phyloP scores from a whole-genome alignment of 108 stramenopile species.

The Skeletonema marinoi region DNA sequence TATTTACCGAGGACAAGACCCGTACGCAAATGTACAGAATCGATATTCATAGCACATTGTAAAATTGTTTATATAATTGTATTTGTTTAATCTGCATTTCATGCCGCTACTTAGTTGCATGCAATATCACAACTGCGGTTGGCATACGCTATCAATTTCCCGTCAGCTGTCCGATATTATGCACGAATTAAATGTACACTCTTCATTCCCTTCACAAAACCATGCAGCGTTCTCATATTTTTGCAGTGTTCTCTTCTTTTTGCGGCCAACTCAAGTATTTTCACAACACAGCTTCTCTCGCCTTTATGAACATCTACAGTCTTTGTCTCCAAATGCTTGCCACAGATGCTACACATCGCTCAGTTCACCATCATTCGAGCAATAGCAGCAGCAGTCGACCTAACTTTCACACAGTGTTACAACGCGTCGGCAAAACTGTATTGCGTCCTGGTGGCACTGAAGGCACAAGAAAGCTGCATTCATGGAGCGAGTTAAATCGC shows the following conservation, averaged over 20 bases:
- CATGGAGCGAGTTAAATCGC: not conserved
- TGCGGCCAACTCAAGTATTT: too few species aligned
- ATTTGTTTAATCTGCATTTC: not conserved
- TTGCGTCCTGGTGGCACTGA: not conserved
- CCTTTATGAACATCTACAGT: too few species aligned
- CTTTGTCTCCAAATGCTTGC: too few species aligned
- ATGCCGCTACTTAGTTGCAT: not conserved
- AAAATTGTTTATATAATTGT: not conserved
- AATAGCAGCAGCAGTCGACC: not conserved
- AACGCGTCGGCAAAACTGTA: slow-evolving; percentile 1
- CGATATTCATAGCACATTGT: not conserved
- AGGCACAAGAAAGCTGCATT: not conserved
- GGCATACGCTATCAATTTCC: too few species aligned
- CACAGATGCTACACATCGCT: too few species aligned
- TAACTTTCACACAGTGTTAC: not conserved
- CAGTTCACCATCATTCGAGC: too few species aligned
- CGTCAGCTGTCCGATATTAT: too few species aligned
- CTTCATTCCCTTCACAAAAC: too few species aligned
- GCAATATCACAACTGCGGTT: not conserved
- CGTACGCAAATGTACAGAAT: not conserved
- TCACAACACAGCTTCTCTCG: too few species aligned
- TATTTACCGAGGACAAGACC: not conserved
- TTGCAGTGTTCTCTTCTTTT: too few species aligned
- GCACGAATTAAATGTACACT: too few species aligned
- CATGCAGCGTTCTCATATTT: too few species aligned